Evolutionary conservation across 768 basidiomycete species (phyloP), one percentile per base, ranked within the genome.

Genomic region (Kwoniella bestiolae): DNA sequence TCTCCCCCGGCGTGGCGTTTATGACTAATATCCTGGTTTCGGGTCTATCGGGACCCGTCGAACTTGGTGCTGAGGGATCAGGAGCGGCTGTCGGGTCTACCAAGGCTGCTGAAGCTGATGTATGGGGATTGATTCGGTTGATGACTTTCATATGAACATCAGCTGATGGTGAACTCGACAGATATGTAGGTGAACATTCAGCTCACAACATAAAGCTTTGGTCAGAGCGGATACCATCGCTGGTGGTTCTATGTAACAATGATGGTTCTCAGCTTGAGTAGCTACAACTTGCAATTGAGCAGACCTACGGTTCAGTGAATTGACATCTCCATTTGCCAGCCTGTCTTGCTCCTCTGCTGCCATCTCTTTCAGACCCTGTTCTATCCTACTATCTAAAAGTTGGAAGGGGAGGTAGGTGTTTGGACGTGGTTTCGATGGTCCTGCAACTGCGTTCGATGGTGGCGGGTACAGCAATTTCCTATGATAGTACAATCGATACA

Each of bases 141-240:
- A 90, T 87, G 64, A 88, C 89, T 90, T 83, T 73, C 84, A 81
- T 38, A 55, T 35, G 32, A 82, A n/a, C n/a, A n/a, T n/a, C n/a
- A n/a, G n/a, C n/a, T n/a, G n/a, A n/a, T n/a, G n/a, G n/a, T n/a
- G n/a, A n/a, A n/a, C n/a, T n/a, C n/a, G n/a, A n/a, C n/a, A n/a
- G n/a, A n/a, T n/a, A n/a, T n/a, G 80, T 59, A 82, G 74, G 79
- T 45, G 83, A 23, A 41, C 14, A 41, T 41, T 41, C 2, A 1
- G 78, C 85, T 57, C 81, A 95, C 94, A 91, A 75, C 95, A 98
- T 16, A 98, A 83, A 3, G 94, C 90, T 81, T 96, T 97, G 29
- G 91, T 90, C 60, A 98, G 81, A 14, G 94, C 93, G 41, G 91
- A 87, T 51, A 98, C 94, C 49, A 99, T 84, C 2, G 88, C 72